These are phyloP conservation scores for Begonia fuchsioides DNA, from an alignment of 306 rosid genomes.

Conservation along the genomic window DNA sequence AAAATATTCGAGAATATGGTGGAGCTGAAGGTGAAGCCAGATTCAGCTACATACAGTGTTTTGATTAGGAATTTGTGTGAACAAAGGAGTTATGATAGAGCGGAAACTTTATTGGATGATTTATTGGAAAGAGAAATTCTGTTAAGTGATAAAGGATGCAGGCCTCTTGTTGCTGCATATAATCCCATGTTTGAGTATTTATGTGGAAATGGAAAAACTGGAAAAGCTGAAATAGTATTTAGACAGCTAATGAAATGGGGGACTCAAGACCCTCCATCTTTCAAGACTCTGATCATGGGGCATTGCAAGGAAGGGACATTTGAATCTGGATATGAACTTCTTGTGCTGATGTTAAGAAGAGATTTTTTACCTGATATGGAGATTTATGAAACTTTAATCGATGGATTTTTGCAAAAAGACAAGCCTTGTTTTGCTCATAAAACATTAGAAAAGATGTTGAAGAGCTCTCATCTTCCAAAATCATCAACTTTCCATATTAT, in stretches of 20 bases:
- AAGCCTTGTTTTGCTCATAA: conserved; percentile 60
- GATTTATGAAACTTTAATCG: conserved; percentile 42
- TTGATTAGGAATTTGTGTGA: conserved; percentile 52
- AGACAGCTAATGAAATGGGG: conserved; percentile 84
- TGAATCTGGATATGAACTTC: conserved; percentile 46
- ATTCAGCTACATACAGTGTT: conserved; percentile 72
- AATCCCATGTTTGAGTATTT: conserved; percentile 50
- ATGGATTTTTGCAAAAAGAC: conserved; percentile 46
- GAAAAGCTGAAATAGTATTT: conserved; percentile 57
- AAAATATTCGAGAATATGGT: conserved; percentile 48
- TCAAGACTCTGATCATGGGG: conserved; percentile 62
- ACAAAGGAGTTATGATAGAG: conserved; percentile 31
- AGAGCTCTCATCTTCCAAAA: conserved; percentile 53
- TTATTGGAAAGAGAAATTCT: conserved; percentile 39
- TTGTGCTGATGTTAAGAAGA: conserved; percentile 64
- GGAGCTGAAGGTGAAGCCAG: conserved; percentile 32
- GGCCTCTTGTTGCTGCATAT: conserved; percentile 70
- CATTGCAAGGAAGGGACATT: conserved; percentile 60
- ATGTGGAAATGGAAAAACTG: conserved; percentile 52
- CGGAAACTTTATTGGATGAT: conserved; percentile 61
- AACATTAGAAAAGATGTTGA: conserved; percentile 69
- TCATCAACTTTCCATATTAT: conserved; percentile 53
- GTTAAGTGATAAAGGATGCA: conserved; percentile 36
- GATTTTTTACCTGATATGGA: conserved; percentile 53
- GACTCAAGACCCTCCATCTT: conserved; percentile 62